Evolutionary conservation across 345 rosid genomes (phyloP), one percentile per base, ranked within the genome.

Genomic region (Corchorus capsularis): DNA sequence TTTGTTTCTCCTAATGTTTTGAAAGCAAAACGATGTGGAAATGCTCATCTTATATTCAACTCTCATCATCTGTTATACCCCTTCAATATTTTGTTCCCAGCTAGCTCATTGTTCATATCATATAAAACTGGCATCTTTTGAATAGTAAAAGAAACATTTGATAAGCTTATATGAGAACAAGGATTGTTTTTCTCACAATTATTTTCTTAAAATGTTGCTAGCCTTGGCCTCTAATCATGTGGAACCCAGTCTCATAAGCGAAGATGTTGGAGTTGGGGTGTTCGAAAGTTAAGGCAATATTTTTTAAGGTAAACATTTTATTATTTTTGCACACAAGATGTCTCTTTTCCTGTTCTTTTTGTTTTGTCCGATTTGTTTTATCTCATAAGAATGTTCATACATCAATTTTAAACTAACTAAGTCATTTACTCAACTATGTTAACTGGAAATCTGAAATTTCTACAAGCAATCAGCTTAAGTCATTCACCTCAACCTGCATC

Each of bases 181-280:
- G 39, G 16, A 32, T 17, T 32, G 43, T 15, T 43, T 59, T 56
- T 74, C 3, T 79, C 82, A 61, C 76, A 55, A 13, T 20, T n/a
- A n/a, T n/a, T 57, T 60, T 80, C 66, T 49, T 72, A 53, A 46
- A 32, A 35, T 74, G 52, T 62, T 82, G 81, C 69, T 82, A 93
- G 97, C 97, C 94, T 82, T 88, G 91, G 84, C 98, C 99, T 78
- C 91, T 94, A 76, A 84, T 94, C 80, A 94, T 94, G 99, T 94
- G 98, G 97, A 94, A 93, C n/a, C n/a, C n/a, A n/a, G 98, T 50
- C 99, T 94, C 66, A 83, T 94, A 72, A 93, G 99, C 20, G 99
- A 91, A 78, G 99, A 93, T 72, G 99, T 93, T 17, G 99, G 99
- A 52, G 98, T 94, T 46, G 99, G 99, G 75, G 86, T 71, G 97